Conservation (phyloP, 2,329 filamentous ascomycete genomes). For the Gnomoniopsis smithogilvyi region DNA sequence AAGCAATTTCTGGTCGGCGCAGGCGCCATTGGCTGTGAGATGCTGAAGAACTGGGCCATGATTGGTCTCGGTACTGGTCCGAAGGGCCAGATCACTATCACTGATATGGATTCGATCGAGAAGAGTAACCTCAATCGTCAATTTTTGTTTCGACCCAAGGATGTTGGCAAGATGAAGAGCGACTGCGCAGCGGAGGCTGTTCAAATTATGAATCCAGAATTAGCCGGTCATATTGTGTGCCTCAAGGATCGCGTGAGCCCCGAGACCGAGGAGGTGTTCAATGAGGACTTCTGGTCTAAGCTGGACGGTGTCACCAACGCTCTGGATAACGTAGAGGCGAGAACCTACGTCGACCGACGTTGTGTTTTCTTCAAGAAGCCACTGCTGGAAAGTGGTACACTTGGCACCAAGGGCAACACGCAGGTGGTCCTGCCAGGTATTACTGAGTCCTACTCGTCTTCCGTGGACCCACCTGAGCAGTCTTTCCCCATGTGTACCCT, state of each 20-base stretch:
- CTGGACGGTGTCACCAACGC: slow-evolving; percentile 95
- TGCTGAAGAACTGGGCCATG: slow-evolving; percentile 99
- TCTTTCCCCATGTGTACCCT: slow-evolving; percentile 99
- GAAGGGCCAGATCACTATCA: slow-evolving; percentile 84
- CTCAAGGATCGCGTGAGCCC: slow-evolving; percentile 86
- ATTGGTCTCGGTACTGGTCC: slow-evolving; percentile 89
- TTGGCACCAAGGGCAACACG: slow-evolving; percentile 98
- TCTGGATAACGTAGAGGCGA: slow-evolving; percentile 93
- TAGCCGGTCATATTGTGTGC: slow-evolving; percentile 79
- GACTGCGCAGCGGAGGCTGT: slow-evolving; percentile 89
- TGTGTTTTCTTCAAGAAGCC: slow-evolving; percentile 99
- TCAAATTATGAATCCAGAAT: slow-evolving; percentile 90
- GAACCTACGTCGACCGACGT: slow-evolving; percentile 92
- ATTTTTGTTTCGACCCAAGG: slow-evolving; percentile 89
- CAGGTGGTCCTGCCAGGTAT: slow-evolving; percentile 89
- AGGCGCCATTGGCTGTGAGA: slow-evolving; percentile 96
- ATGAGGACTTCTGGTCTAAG: slow-evolving; percentile 84
- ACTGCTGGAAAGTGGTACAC: slow-evolving; percentile 89
- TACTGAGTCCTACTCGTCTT: slow-evolving; percentile 92
- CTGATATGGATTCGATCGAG: slow-evolving; percentile 98
- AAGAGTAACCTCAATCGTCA: slow-evolving; percentile 98
- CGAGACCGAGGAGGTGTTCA: slow-evolving; percentile 92
- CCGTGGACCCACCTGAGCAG: slow-evolving; percentile 95
- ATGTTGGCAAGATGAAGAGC: slow-evolving; percentile 96
- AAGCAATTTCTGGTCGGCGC: slow-evolving; percentile 94